These are phyloP conservation scores for Phytopythium helicoides DNA, from an alignment of 352 stramenopile genomes.

Conservation along the genomic window DNA sequence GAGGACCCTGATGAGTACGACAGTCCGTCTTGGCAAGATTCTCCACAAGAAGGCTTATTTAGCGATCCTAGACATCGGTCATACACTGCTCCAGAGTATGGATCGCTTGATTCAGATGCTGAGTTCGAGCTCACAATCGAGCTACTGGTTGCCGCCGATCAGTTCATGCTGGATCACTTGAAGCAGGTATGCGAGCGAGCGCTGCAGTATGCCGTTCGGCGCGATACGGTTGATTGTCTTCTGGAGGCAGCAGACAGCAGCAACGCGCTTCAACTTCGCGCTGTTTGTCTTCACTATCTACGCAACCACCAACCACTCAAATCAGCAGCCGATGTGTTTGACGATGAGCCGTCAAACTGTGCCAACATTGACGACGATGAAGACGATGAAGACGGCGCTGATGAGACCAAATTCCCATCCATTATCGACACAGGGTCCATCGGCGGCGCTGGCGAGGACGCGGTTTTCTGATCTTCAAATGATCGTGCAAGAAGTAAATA, in stretches of 20 bases:
- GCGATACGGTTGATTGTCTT: slow-evolving; percentile 87
- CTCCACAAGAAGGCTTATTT: slow-evolving; percentile 1
- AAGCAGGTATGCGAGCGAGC: slow-evolving; percentile 94
- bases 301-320: slow-evolving; percentile 75
- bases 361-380: slow-evolving; percentile 5
- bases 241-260: slow-evolving; percentile 87
- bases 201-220: slow-evolving; percentile 78
- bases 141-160: slow-evolving; percentile 91
- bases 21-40: background rate
- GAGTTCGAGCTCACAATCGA: slow-evolving; percentile 80
- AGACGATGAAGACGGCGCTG: slow-evolving; percentile 6
- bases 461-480: too few species aligned
- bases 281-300: slow-evolving; percentile 91
- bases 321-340: slow-evolving; percentile 4
- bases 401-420: slow-evolving; percentile 5
- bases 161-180: slow-evolving; percentile 97
- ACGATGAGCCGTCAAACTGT: slow-evolving; percentile 2
- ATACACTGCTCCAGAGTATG: slow-evolving; percentile 6
- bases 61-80: background rate
- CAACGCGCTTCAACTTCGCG: slow-evolving; percentile 90
- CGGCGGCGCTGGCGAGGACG: background rate
- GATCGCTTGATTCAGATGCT: slow-evolving; percentile 17
- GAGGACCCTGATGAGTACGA: slow-evolving; percentile 5
- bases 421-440: background rate
- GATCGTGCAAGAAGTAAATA: too few species aligned